These are phyloP conservation scores for Suillus subluteus DNA, from an alignment of 768 basidiomycete genomes.

Conservation along the genomic window DNA sequence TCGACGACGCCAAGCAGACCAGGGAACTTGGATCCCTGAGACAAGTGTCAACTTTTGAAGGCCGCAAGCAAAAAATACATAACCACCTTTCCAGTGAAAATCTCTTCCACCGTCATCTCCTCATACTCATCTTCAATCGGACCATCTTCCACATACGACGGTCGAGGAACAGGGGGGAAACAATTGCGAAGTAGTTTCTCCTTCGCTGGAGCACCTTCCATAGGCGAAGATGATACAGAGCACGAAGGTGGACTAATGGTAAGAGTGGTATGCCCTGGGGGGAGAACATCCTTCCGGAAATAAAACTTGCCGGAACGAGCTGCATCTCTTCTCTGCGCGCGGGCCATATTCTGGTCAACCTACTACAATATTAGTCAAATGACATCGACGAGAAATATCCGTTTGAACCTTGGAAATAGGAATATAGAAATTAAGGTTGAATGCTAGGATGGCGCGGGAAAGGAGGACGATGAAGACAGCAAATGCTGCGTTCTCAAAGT, in stretches of 20 bases:
- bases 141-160: conserved; percentile 53
- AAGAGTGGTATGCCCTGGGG: conserved; percentile 45
- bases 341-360: conserved; percentile 97
- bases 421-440: conserved; percentile 92
- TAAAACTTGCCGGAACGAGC: conserved; percentile 75
- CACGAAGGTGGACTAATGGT: conserved; percentile 48
- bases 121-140: conserved; percentile 84
- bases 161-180: conserved; percentile 55
- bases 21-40: conserved; percentile 66
- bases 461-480: conserved; percentile 93
- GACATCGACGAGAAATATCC: neutral
- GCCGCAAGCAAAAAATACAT: conserved; percentile 9
- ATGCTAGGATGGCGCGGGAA: conserved; percentile 89
- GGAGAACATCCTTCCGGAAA: conserved; percentile 88
- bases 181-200: conserved; percentile 74
- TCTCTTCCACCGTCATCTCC: conserved; percentile 90
- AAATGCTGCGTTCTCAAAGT: conserved; percentile 98
- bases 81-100: conserved; percentile 89
- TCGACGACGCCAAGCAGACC: conserved; percentile 82
- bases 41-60: conserved; percentile 9
- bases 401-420: conserved; percentile 88
- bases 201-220: conserved; percentile 47
- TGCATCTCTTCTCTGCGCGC: conserved; percentile 86
- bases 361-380: conserved; percentile 34
- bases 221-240: conserved; percentile 42